Percentiles rank a stretch among this genome's conserved stretches.
These are phyloP conservation scores for Ceratocystis alfenasii DNA, from an alignment of 2,329 filamentous ascomycete genomes.

Conservation along the genomic window DNA sequence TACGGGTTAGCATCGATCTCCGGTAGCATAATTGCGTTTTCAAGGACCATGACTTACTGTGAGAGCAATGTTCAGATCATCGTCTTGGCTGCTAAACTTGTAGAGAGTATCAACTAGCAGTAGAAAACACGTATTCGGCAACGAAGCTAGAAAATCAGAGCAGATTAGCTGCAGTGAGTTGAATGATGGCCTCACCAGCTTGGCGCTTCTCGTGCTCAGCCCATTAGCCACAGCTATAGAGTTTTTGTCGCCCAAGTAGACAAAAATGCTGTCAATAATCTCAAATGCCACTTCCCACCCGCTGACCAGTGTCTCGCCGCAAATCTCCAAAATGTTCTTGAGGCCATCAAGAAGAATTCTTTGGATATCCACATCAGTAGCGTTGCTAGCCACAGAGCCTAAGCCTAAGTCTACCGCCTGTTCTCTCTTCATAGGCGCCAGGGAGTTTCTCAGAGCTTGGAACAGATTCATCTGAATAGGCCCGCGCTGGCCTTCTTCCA, in stretches of 20 bases:
- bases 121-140: constrained; percentile 58
- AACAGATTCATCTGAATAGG: constrained; percentile 62
- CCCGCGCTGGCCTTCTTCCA: constrained; percentile 41
- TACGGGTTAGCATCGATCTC: constrained; percentile 19
- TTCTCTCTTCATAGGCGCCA: constrained; percentile 29
- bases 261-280: constrained; percentile 72
- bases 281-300: constrained; percentile 82
- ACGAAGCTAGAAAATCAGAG: constrained; percentile 76
- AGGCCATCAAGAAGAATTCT: constrained; percentile 67
- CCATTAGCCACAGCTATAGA: constrained; percentile 28
- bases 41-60: constrained; percentile 46
- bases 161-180: constrained; percentile 83
- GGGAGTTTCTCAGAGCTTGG: constrained; percentile 49
- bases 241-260: constrained; percentile 28
- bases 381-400: constrained; percentile 22
- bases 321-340: constrained; percentile 73
- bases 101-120: constrained; percentile 77
- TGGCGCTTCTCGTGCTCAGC: constrained; percentile 50
- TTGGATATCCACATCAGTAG: constrained; percentile 66
- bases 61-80: constrained; percentile 89
- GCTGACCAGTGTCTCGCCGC: constrained; percentile 67
- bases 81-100: constrained; percentile 76
- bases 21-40: not conserved
- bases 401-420: not conserved
- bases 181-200: constrained; percentile 76